A percentile compares a stretch with the other conserved stretches of the same genome.
phyloP scores from a whole-genome alignment of 345 rosid species.

The Microcos paniculata region DNA sequence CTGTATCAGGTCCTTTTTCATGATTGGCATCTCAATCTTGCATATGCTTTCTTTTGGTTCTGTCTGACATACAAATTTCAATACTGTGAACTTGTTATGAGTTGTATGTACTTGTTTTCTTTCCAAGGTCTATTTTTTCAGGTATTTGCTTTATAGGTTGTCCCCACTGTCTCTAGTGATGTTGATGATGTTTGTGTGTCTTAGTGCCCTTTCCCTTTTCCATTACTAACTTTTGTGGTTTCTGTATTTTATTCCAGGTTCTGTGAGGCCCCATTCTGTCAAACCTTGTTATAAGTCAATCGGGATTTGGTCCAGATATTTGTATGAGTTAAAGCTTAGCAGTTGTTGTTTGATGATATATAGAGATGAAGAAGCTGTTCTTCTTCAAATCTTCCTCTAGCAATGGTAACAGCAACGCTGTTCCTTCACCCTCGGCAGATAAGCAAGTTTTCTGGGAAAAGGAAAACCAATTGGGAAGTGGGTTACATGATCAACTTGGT shows the following conservation, averaged over 20 bases:
- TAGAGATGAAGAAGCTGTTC: slow-evolving; percentile 84
- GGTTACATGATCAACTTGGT: slow-evolving; percentile 30
- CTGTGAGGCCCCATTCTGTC: slow-evolving; percentile 26
- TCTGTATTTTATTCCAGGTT: slow-evolving; percentile 35
- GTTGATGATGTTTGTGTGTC: slow-evolving; percentile 25
- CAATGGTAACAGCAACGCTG: slow-evolving; percentile 33
- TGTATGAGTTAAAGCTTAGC: slow-evolving; percentile 24
- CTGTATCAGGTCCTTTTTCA: slow-evolving; percentile 3
- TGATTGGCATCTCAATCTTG: slow-evolving; percentile 20
- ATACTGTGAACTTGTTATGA: slow-evolving; percentile 16
- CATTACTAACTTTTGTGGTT: slow-evolving; percentile 20
- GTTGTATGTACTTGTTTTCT: slow-evolving; percentile 26
- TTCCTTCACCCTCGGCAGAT: slow-evolving; percentile 39
- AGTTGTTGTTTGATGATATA: slow-evolving; percentile 27
- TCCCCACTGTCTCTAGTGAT: slow-evolving; percentile 9
- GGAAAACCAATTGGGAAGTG: slow-evolving; percentile 35
- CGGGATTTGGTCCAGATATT: slow-evolving; percentile 5
- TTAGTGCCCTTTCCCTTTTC: slow-evolving; percentile 6
- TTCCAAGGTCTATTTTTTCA: slow-evolving; percentile 1
- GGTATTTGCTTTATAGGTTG: slow-evolving; percentile 8
- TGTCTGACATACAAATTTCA: slow-evolving; percentile 1
- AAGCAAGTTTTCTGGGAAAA: slow-evolving; percentile 46
- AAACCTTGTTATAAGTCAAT: slow-evolving; percentile 18
- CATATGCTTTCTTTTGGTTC: slow-evolving; percentile 18
- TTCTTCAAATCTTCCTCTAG: slow-evolving; percentile 67